A percentile compares a stretch with the other conserved stretches of the same genome.
Evolutionary conservation across 2,329 filamentous ascomycete genomes (phyloP).

Genomic region (Cladophialophora chaetospira): DNA sequence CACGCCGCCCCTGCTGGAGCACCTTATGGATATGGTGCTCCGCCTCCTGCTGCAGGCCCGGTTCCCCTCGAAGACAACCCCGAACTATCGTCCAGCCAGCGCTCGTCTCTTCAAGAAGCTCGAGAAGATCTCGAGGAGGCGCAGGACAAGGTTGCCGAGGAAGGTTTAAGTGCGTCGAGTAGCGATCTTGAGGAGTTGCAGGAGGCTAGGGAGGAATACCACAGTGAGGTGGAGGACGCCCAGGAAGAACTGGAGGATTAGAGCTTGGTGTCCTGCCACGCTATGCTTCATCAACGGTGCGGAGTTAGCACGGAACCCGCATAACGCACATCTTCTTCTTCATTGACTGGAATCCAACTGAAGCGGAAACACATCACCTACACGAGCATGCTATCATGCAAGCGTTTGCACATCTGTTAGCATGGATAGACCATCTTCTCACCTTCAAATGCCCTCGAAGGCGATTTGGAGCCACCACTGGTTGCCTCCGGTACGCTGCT

Average conservation of each 20-base stretch:
- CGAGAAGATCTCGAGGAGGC: constrained; percentile 27
- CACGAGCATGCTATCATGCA: too few species aligned
- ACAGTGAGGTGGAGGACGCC: constrained; percentile 26
- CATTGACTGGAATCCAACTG: too few species aligned
- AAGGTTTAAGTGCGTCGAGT: constrained; percentile 26
- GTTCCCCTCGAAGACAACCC: constrained; percentile 26
- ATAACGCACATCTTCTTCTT: too few species aligned
- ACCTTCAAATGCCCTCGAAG: too few species aligned
- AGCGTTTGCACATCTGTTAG: too few species aligned
- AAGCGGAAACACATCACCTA: too few species aligned
- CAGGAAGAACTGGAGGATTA: constrained; percentile 24
- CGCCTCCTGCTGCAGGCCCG: constrained; percentile 2
- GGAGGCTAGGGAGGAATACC: constrained; percentile 27
- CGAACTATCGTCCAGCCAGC: constrained; percentile 26
- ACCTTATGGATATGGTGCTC: constrained; percentile 17
- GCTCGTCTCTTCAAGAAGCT: constrained; percentile 25
- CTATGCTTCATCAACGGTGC: too few species aligned
- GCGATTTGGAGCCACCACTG: too few species aligned
- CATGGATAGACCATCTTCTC: too few species aligned
- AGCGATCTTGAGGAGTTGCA: constrained; percentile 27
- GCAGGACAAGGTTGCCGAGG: constrained; percentile 17
- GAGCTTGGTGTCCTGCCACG: not conserved
- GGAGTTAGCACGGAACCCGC: too few species aligned
- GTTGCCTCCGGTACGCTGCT: too few species aligned
- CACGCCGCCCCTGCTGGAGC: not conserved